Evolutionary conservation across 2,329 filamentous ascomycete genomes (phyloP).

Genomic region (Eutypa lata): DNA sequence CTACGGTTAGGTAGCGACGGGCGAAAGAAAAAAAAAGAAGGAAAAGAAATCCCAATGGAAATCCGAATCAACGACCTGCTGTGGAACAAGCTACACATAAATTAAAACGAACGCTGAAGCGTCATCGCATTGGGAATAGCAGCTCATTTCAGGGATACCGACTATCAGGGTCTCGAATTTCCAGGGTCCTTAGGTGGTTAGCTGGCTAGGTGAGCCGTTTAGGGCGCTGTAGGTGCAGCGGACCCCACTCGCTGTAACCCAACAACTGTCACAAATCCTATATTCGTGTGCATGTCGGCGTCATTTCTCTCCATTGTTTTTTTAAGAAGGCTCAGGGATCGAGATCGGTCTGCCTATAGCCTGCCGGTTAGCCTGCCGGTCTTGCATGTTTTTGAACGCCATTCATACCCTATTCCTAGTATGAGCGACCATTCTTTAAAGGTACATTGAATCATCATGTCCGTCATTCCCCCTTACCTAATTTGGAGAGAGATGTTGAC

Average conservation of each 20-base stretch:
- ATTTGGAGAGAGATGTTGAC: too few species aligned
- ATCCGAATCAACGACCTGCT: neutral
- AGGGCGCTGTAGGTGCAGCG: neutral
- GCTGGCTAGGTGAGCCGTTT: neutral
- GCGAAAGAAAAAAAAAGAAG: neutral
- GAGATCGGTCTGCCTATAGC: neutral
- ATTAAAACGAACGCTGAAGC: neutral
- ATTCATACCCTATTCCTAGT: too few species aligned
- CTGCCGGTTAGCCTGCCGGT: neutral
- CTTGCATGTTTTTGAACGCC: neutral
- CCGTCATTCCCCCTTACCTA: too few species aligned
- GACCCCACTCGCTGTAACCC: neutral
- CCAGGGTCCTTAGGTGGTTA: neutral
- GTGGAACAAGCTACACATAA: neutral
- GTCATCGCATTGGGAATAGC: neutral
- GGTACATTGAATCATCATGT: too few species aligned
- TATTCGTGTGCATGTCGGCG: neutral
- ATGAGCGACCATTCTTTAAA: too few species aligned
- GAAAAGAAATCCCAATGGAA: neutral
- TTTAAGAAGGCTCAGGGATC: neutral
- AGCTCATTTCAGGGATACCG: neutral
- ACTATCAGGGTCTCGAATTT: neutral
- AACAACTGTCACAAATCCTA: neutral
- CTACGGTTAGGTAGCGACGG: neutral
- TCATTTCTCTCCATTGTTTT: neutral